Evolutionary conservation across 805 yeast species (phyloP).

Genomic region (Isabelozyma gotoi): DNA sequence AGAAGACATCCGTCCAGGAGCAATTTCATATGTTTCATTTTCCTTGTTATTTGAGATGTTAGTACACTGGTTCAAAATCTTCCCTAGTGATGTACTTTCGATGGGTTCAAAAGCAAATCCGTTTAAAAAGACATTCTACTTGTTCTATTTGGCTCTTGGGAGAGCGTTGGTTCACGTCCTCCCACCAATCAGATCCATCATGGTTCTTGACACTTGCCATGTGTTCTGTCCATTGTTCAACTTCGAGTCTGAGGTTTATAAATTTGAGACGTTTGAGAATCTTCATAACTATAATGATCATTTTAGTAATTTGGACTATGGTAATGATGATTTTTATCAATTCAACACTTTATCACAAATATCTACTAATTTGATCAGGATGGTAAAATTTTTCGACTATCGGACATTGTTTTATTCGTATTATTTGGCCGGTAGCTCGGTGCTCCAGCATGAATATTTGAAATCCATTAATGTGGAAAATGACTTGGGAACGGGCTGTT

Average conservation of each 20-base stretch:
- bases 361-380: conserved; percentile 26
- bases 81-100: conserved; percentile 32
- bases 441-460: conserved; percentile 20
- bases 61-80: conserved; percentile 34
- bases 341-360: conserved; percentile 20
- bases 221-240: conserved; percentile 32
- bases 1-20: not conserved
- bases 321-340: conserved; percentile 13
- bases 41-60: conserved; percentile 31
- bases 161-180: conserved; percentile 30
- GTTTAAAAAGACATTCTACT: conserved; percentile 29
- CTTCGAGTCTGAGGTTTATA: conserved; percentile 19
- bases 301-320: conserved; percentile 6
- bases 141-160: conserved; percentile 36
- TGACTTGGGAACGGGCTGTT: conserved; percentile 7
- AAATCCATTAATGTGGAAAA: conserved; percentile 5
- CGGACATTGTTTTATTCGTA: conserved; percentile 27
- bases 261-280: conserved; percentile 8
- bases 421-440: conserved; percentile 18
- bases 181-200: conserved; percentile 33
- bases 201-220: conserved; percentile 34
- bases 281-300: not conserved
- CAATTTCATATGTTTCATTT: conserved; percentile 22
- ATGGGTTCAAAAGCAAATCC: conserved; percentile 26
- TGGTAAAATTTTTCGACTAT: conserved; percentile 32